Evolutionary conservation across 2,329 filamentous ascomycete genomes (phyloP), one percentile per base, ranked within the genome.

Genomic region (Ascochyta viciae-villosae): DNA sequence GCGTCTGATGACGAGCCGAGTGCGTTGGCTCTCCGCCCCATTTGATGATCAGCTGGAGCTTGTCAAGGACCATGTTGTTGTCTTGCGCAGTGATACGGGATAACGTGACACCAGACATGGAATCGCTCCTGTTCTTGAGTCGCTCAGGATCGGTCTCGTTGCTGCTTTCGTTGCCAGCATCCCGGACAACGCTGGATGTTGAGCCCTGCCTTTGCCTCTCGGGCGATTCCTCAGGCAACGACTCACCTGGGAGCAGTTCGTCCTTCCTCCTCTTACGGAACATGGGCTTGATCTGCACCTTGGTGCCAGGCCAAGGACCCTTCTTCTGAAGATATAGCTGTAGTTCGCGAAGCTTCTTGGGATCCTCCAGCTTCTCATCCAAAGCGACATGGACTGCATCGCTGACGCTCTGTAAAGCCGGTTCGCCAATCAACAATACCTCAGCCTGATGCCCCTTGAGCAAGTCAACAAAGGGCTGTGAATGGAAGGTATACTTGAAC

Each of bases 221-320:
- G 7, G 70, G 67, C 15, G 69, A 65, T 19, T 69, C 65, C 47
- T 76, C 73, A 19, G 65, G 65, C 13, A 66, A 43, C 6, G 61
- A 60, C 41, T 74, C 64, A 16, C 72, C 73, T 0, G 73, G 71
- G 23, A 73, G 65, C 15, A 78, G 73, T 61, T 88, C 85, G 46
- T 90, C 85, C 3, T 87, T 85, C 69, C 87, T 91, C 69, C 92
- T 88, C 79, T 94, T 96, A 47, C 93, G 88, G 76, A 99, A 99
- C 92, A 99, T 96, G 9, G 95, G 95, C 76, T 99, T 99, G 74
- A 99, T 98, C 76, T 99, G 95, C 2, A 99, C 92, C 75, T 99
- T 99, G 1, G 95, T 99, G 0, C 95, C 95, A 4, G 92, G 89
- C 90, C 94, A 97, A 19, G 87, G 88, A 1, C 93, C 92, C 76